Evolutionary conservation across 371 early-diverging fungal genomes (phyloP), one percentile per base, ranked within the genome.

Genomic region (Lichtheimia hyalospora): DNA sequence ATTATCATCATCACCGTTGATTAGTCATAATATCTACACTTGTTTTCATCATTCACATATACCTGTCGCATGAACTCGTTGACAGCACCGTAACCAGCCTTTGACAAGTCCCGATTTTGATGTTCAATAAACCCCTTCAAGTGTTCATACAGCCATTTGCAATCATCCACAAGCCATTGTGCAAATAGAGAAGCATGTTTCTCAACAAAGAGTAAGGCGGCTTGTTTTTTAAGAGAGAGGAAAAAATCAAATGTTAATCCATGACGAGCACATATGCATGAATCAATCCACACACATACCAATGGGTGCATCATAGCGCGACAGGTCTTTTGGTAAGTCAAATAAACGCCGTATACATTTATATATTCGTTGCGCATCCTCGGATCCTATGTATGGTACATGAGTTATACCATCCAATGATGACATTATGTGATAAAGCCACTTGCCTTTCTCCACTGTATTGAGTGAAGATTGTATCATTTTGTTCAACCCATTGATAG

Each of bases 151-250:
- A 89, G 60, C 7, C 57, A 58, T 15, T 69, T 68, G 21, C 75
- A 74, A 28, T 85, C 80, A 0, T 69, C 59, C 20, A 81, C 61
- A 15, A 89, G 28, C 1, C 70, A 57, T 6, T 61, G 49, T 5
- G 70, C 62, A 62, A 92, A 89, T 1, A 84, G 27, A 5, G 54
- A 41, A 3, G 77, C 69, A 51, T 89, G 88, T 15, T 85, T 67
- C 1, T 62, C 59, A 39, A 92, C 71, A 6, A 92, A 58, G 5
- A 74, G 65, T 43, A 90, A 42, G 1, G 84, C 89, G 49, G 88
- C 87, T n/a, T 25, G 25, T 79, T 68, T 46, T n/a, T n/a, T n/a
- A n/a, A n/a, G n/a, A n/a, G n/a, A n/a, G n/a, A n/a, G n/a, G n/a
- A n/a, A 41, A 54, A 14, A 57, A 27, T 15, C 20, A 54, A 51